phyloP scores from a whole-genome alignment of 768 basidiomycete genomes.

The Pisolithus microcarpus region DNA sequence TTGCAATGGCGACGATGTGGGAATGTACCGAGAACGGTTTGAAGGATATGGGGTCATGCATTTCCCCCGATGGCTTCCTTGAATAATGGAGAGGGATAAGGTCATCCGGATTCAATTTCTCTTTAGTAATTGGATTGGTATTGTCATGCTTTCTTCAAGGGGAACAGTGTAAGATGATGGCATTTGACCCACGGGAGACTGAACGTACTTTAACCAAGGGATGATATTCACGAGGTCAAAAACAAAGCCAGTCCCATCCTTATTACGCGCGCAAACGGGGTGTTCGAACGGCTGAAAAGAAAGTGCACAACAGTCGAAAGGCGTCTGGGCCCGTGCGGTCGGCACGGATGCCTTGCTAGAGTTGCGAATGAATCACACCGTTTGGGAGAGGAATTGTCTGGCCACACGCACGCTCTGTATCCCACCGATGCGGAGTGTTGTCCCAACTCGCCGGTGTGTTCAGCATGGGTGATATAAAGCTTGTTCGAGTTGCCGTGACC shows the following conservation, averaged over 20 bases:
- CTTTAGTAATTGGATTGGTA: conserved; percentile 69
- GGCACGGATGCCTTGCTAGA: conserved; percentile 61
- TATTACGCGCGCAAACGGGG: conserved; percentile 81
- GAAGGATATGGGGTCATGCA: conserved; percentile 96
- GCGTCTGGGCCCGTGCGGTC: conserved; percentile 58
- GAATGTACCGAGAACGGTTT: conserved; percentile 97
- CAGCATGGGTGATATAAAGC: conserved; percentile 83
- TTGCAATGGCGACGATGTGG: conserved; percentile 84
- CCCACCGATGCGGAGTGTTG: conserved; percentile 77
- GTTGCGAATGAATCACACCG: conserved; percentile 3
- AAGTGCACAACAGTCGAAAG: conserved; percentile 88
- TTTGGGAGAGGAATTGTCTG: conserved; percentile 2
- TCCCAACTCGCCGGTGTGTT: conserved; percentile 75
- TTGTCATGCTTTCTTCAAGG: conserved; percentile 69
- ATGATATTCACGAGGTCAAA: conserved; percentile 91
- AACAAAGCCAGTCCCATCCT: conserved; percentile 72
- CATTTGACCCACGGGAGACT: conserved; percentile 1
- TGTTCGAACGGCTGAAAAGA: conserved; percentile 86
- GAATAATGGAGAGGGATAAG: conserved; percentile 78
- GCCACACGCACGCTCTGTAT: conserved; percentile 50
- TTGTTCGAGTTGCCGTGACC: conserved; percentile 84
- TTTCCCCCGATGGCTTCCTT: conserved; percentile 77
- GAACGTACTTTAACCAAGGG: conserved; percentile 82
- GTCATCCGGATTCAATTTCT: conserved; percentile 60
- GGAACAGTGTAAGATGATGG: conserved; percentile 5